Evolutionary conservation across 371 early-diverging fungal species (phyloP).

Genomic region (Apophysomyces sp.): DNA sequence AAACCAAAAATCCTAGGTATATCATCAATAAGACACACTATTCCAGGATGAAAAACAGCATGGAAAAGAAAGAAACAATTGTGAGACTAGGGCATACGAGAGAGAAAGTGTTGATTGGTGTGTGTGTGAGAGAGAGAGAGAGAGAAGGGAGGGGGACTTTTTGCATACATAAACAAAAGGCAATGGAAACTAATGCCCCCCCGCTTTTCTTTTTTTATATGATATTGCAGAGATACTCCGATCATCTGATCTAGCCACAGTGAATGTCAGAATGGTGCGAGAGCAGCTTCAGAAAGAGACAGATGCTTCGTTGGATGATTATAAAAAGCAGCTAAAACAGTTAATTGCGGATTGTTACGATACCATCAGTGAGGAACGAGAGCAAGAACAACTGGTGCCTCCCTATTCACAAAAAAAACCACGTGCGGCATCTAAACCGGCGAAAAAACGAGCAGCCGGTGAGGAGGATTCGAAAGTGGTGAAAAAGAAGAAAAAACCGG

Average conservation of each 20-base stretch:
- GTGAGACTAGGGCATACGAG: no score
- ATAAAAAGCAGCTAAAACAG: conserved; percentile 38
- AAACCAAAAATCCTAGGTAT: conserved; percentile 12
- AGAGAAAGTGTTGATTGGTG: no score
- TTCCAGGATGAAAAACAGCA: no score
- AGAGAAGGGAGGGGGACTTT: not conserved
- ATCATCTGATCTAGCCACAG: conserved; percentile 40
- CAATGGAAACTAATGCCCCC: not conserved
- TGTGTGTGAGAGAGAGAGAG: no score
- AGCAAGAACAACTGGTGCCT: no score
- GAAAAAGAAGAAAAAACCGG: conserved; percentile 8
- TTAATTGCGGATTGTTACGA: conserved; percentile 31
- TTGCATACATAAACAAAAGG: not conserved
- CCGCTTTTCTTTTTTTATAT: no score
- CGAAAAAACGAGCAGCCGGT: not conserved
- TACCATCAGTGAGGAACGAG: conserved; percentile 7
- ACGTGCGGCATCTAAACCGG: no score
- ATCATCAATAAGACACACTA: not conserved
- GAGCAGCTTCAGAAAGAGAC: conserved; percentile 38
- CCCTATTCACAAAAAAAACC: no score
- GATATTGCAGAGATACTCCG: conserved; percentile 45
- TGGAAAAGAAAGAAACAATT: no score
- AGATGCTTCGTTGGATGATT: conserved; percentile 20
- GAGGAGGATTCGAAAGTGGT: conserved; percentile 1
- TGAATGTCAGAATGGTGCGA: conserved; percentile 54